Evolutionary conservation across 2,329 filamentous ascomycete genomes (phyloP).

Genomic region (Ceratocystis destructans): DNA sequence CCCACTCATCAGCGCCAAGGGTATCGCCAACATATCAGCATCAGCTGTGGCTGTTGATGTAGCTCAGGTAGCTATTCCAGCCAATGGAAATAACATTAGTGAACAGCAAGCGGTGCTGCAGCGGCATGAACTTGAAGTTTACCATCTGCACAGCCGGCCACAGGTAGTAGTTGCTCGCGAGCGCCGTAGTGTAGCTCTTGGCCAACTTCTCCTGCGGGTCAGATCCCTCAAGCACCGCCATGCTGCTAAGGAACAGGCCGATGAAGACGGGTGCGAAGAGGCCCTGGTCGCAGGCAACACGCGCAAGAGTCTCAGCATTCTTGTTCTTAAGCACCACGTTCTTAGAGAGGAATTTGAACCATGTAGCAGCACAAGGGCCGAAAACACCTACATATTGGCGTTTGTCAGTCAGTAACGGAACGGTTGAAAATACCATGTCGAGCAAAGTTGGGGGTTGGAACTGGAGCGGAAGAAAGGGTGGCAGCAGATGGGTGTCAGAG

Average conservation of each 20-base stretch:
- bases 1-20: neutral
- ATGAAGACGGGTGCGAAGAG: slow-evolving; percentile 77
- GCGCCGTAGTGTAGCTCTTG: slow-evolving; percentile 54
- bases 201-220: slow-evolving; percentile 51
- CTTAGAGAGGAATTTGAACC: slow-evolving; percentile 68
- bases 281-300: slow-evolving; percentile 67
- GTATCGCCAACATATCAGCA: neutral
- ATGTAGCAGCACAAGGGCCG: slow-evolving; percentile 73
- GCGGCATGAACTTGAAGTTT: slow-evolving; percentile 78
- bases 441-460: neutral
- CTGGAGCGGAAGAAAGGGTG: neutral
- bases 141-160: slow-evolving; percentile 76
- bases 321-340: slow-evolving; percentile 50
- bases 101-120: slow-evolving; percentile 70
- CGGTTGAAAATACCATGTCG: neutral
- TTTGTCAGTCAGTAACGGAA: neutral
- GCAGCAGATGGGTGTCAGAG: too few species aligned
- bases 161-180: slow-evolving; percentile 73
- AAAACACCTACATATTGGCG: slow-evolving; percentile 48
- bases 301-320: slow-evolving; percentile 58
- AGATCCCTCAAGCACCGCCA: slow-evolving; percentile 67
- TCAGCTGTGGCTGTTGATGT: slow-evolving; percentile 38
- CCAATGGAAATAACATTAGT: slow-evolving; percentile 67
- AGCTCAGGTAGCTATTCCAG: slow-evolving; percentile 53
- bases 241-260: slow-evolving; percentile 64